Conservation (phyloP, 2,329 filamentous ascomycete species). For the Incumbomyces lentus region DNA sequence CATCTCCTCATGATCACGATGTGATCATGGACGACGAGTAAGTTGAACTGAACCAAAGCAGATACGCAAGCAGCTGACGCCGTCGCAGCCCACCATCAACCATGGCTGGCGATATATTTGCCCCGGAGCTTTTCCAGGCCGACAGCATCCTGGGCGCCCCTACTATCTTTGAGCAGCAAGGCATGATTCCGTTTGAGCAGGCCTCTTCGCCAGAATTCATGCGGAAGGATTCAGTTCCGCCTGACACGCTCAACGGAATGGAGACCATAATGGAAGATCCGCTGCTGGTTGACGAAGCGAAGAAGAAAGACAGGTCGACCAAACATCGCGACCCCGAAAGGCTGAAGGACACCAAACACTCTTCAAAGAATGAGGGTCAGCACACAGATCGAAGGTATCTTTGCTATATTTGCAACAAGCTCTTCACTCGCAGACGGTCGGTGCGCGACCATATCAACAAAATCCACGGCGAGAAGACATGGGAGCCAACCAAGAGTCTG, state of each 20-base stretch:
- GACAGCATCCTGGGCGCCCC: conserved; percentile 10
- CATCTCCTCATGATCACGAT: neutral
- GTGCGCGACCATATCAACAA: conserved; percentile 22
- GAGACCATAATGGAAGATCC: conserved; percentile 5
- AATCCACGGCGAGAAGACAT: conserved; percentile 20
- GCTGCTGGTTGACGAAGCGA: neutral
- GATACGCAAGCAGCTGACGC: conserved; percentile 3
- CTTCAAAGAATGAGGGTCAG: conserved; percentile 22
- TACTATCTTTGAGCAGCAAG: conserved; percentile 9
- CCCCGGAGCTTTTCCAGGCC: conserved; percentile 18
- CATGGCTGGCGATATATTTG: conserved; percentile 10
- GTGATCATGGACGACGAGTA: neutral
- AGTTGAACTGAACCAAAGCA: neutral
- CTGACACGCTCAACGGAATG: conserved; percentile 7
- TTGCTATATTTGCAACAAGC: conserved; percentile 21
- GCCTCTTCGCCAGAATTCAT: conserved; percentile 12
- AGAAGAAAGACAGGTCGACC: conserved; percentile 15
- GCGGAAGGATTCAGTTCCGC: conserved; percentile 1
- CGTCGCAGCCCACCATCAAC: neutral
- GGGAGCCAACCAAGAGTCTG: conserved; percentile 18
- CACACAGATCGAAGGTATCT: conserved; percentile 21
- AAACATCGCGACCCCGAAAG: conserved; percentile 12
- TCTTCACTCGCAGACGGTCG: conserved; percentile 20
- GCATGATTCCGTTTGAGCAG: conserved; percentile 9
- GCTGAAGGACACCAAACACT: conserved; percentile 16